A percentile compares a stretch with the other conserved stretches of the same genome.
phyloP scores from a whole-genome alignment of 768 basidiomycete species.

The Rhodotorula kratochvilovae region DNA sequence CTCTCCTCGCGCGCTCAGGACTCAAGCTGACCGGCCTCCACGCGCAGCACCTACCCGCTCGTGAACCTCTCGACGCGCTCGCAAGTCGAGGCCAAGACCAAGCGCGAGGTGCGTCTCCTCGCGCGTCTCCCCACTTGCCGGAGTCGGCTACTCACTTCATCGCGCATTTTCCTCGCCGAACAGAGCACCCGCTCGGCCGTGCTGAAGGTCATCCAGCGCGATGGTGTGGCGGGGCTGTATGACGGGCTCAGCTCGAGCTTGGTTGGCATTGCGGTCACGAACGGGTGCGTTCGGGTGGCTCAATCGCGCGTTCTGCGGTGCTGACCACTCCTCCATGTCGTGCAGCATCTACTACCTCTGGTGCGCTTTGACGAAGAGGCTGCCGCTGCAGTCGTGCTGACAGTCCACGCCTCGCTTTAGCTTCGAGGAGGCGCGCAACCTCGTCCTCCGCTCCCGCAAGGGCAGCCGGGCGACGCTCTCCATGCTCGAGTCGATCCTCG shows the following conservation, averaged over 20 bases:
- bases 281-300: constrained; percentile 46
- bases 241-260: constrained; percentile 79
- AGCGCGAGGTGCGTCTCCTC: constrained; percentile 59
- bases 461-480: constrained; percentile 54
- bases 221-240: constrained; percentile 80
- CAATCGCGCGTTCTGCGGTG: no score
- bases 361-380: background rate
- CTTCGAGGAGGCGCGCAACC: constrained; percentile 48
- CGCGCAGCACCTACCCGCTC: constrained; percentile 56
- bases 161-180: background rate
- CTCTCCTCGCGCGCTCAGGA: background rate
- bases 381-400: constrained; percentile 57
- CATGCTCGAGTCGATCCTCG: constrained; percentile 82
- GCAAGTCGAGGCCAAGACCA: constrained; percentile 78
- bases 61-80: constrained; percentile 88
- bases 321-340: background rate
- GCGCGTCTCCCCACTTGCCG: background rate
- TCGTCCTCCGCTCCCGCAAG: constrained; percentile 44
- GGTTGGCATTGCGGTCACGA: constrained; percentile 86
- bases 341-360: constrained; percentile 71
- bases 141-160: background rate
- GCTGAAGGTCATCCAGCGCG: constrained; percentile 70
- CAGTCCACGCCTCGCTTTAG: constrained; percentile 42
- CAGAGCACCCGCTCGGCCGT: constrained; percentile 63
- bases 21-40: background rate